Percentiles rank a stretch among this genome's conserved stretches.
Conservation (phyloP, 2,329 filamentous ascomycete genomes). For the Colletotrichum viniferum region DNA sequence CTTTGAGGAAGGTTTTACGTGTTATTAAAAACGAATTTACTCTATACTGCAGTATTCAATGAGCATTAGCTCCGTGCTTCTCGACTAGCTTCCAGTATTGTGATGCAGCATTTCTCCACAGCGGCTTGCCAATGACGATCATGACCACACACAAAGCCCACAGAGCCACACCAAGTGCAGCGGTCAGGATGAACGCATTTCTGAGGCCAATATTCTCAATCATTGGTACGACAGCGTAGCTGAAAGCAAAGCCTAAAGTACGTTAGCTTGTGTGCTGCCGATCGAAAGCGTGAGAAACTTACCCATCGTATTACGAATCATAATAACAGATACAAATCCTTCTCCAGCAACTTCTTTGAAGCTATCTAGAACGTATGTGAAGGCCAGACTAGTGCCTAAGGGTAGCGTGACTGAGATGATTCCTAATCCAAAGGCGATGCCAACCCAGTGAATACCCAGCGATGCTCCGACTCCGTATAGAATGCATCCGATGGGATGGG, state of each 20-base stretch:
- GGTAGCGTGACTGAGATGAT: conserved; percentile 26
- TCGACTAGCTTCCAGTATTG: conserved; percentile 26
- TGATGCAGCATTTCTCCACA: conserved; percentile 17
- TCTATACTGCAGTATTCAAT: neutral
- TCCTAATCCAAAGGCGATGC: conserved; percentile 25
- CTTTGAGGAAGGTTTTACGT: neutral
- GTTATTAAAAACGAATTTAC: neutral
- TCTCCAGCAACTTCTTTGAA: conserved; percentile 28
- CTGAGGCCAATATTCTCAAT: conserved; percentile 24
- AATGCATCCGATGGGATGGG: conserved; percentile 26
- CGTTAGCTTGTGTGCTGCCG: neutral
- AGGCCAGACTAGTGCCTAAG: conserved; percentile 25
- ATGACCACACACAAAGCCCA: conserved; percentile 18
- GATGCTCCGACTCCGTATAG: conserved; percentile 28
- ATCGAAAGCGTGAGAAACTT: neutral
- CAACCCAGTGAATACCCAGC: conserved; percentile 27
- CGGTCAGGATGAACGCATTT: conserved; percentile 25
- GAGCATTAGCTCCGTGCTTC: neutral
- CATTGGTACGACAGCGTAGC: conserved; percentile 28
- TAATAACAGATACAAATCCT: conserved; percentile 24
- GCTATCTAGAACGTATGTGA: conserved; percentile 28
- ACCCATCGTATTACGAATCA: conserved; percentile 29
- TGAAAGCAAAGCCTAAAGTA: conserved; percentile 25
- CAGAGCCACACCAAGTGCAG: conserved; percentile 20
- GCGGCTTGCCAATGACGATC: conserved; percentile 15